A percentile compares a stretch with the other conserved stretches of the same genome.
Evolutionary conservation across 768 basidiomycete species (phyloP).

Genomic region (Cystofilobasidium bisporidii): DNA sequence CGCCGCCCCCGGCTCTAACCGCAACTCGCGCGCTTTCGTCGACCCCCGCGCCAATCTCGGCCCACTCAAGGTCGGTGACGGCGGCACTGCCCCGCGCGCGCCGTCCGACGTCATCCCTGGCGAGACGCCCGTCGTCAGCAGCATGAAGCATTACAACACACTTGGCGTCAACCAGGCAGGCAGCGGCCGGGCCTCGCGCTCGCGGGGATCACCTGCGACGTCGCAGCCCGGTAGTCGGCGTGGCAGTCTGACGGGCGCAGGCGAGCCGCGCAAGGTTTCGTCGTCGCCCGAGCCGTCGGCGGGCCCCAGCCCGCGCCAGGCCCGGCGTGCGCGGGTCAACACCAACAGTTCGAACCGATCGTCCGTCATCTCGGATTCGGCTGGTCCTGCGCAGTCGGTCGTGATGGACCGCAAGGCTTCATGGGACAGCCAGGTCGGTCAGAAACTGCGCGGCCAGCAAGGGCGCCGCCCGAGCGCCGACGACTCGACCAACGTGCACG

Average conservation of each 20-base stretch:
- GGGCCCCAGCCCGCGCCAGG: background rate
- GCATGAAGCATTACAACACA: conserved; percentile 15
- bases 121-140: conserved; percentile 17
- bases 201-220: background rate
- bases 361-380: background rate
- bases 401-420: conserved; percentile 3
- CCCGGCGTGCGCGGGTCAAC: background rate
- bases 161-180: background rate
- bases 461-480: background rate
- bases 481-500: background rate
- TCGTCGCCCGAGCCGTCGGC: background rate
- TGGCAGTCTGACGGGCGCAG: background rate
- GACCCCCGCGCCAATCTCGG: background rate
- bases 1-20: background rate
- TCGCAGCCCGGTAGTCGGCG: background rate
- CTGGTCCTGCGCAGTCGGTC: background rate
- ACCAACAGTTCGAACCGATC: background rate
- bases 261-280: background rate
- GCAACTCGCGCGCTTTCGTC: background rate
- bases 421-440: conserved; percentile 5
- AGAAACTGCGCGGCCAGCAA: background rate
- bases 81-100: conserved; percentile 1
- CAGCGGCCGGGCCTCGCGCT: background rate
- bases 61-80: conserved; percentile 12
- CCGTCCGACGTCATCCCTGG: conserved; percentile 17